phyloP scores from a whole-genome alignment of 495 filamentous ascomycete species.

The Aspergillus wentii region DNA sequence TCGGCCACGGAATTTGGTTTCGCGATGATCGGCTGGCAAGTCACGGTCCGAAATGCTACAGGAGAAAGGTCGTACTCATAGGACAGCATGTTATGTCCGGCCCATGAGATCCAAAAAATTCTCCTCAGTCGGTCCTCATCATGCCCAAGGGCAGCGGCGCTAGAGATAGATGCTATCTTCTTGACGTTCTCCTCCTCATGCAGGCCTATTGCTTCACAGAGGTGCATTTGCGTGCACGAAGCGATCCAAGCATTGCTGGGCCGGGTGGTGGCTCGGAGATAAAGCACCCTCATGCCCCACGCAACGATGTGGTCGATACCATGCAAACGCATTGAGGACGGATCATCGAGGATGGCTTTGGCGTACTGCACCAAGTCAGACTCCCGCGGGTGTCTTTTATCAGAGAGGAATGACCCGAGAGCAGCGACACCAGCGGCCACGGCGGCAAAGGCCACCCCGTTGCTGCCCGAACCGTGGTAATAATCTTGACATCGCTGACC shows the following conservation, averaged over 20 bases:
- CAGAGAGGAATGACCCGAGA: constrained; percentile 27
- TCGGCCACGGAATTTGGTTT: constrained; percentile 18
- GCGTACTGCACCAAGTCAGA: constrained; percentile 25
- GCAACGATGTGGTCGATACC: constrained; percentile 29
- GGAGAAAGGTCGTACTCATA: constrained; percentile 27
- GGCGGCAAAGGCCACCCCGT: constrained; percentile 19
- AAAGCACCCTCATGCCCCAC: constrained; percentile 30
- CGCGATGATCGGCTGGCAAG: constrained; percentile 17
- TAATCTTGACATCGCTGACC: constrained; percentile 25
- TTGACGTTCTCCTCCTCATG: constrained; percentile 26
- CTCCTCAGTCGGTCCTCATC: constrained; percentile 24
- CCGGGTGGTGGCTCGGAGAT: constrained; percentile 28
- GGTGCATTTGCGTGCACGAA: constrained; percentile 30
- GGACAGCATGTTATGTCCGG: constrained; percentile 25
- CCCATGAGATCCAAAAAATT: constrained; percentile 32
- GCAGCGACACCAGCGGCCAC: constrained; percentile 24
- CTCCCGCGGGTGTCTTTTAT: constrained; percentile 20
- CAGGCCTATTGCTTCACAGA: constrained; percentile 22
- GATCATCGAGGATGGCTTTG: constrained; percentile 30
- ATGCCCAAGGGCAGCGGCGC: constrained; percentile 18
- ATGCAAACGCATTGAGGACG: constrained; percentile 20
- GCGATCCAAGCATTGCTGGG: constrained; percentile 32
- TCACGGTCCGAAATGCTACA: constrained; percentile 19
- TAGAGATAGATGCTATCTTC: constrained; percentile 17
- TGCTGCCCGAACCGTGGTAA: constrained; percentile 16